Evolutionary conservation across 1,284 basidiomycete species (phyloP), one percentile per base, ranked within the genome.

Genomic region (Grifola frondosa): DNA sequence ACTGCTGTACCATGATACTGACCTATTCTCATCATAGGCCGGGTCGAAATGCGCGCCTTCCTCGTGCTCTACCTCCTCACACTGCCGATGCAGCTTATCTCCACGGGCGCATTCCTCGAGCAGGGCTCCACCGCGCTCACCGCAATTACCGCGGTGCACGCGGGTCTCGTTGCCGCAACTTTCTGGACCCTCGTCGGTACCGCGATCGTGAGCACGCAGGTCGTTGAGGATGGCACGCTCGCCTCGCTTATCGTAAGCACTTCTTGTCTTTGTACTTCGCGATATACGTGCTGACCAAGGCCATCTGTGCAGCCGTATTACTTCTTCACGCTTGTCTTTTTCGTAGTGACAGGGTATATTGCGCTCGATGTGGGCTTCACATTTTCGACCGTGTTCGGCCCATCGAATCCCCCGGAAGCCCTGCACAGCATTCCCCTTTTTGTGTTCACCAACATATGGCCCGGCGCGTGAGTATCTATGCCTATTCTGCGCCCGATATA

Each of bases 141-240:
- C 7, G 76, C 80, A 13, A 56, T 94, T 43, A 89, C 89, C 0
- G 81, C 88, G 1, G 70, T 94, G 6, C 91, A 84, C 62, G 78
- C 80, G 1, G 84, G 82, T 4, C 52, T 83, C 16, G 77, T 91
- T 23, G 81, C 79, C 5, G 74, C 83, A 4, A 64, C 88, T 0
- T 91, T 91, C 57, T 91, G 88, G 87, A 57, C 80, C 4, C 69
- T 94, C 38, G 68, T 94, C 34, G 86, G 74, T 21, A 93, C 91
- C 62, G 88, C 75, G 4, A 64, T 93, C 40, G 78, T 95, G 19
- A 84, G 88, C 24, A 88, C 86, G 9, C 91, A 94, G 63, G 61
- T 91, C 21, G 82, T 89, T 37, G 87, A 90, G 54, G 91, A 94
- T 57, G 91, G 90, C 9, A 89, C 89, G 0, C 68, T 81, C 16